Evolutionary conservation across 2,329 filamentous ascomycete genomes (phyloP).

Genomic region (Chalaropsis ovoidea): DNA sequence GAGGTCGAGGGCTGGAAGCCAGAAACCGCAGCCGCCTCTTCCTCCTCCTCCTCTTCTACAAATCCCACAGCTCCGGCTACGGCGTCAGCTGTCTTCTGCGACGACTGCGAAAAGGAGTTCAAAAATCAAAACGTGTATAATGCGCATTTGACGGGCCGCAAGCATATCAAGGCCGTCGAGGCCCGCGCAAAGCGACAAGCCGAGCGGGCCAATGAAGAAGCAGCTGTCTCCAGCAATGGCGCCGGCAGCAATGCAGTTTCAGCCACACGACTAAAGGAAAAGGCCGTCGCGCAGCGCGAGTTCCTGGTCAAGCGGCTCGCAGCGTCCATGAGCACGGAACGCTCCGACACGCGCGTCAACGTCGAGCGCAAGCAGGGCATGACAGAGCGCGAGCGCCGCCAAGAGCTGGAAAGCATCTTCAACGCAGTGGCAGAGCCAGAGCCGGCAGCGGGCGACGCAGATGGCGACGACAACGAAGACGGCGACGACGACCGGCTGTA

Average conservation of each 20-base stretch:
- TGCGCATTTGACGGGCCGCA: constrained; percentile 78
- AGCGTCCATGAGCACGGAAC: constrained; percentile 73
- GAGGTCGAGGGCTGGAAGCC: constrained; percentile 68
- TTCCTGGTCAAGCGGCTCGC: constrained; percentile 71
- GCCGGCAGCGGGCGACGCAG: constrained; percentile 30
- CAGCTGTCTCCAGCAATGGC: constrained; percentile 28
- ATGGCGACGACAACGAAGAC: constrained; percentile 56
- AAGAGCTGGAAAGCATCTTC: constrained; percentile 83
- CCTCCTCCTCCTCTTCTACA: constrained; percentile 28
- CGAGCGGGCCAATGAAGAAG: constrained; percentile 29
- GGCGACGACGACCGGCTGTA: constrained; percentile 84
- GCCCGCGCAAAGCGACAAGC: constrained; percentile 45
- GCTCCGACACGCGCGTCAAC: constrained; percentile 82
- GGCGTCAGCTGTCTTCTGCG: constrained; percentile 68
- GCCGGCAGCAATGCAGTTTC: constrained; percentile 32
- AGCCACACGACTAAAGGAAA: constrained; percentile 64
- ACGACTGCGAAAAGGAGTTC: constrained; percentile 88
- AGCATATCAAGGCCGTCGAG: constrained; percentile 78
- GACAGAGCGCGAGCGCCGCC: constrained; percentile 90
- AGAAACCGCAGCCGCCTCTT: constrained; percentile 39
- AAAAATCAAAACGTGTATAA: constrained; percentile 93
- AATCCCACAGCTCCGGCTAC: constrained; percentile 11
- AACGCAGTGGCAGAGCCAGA: constrained; percentile 35
- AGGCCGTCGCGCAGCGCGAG: constrained; percentile 81
- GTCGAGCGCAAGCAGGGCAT: constrained; percentile 95